These are phyloP conservation scores for Amanita muscaria DNA, from an alignment of 768 basidiomycete species.

Conservation along the genomic window DNA sequence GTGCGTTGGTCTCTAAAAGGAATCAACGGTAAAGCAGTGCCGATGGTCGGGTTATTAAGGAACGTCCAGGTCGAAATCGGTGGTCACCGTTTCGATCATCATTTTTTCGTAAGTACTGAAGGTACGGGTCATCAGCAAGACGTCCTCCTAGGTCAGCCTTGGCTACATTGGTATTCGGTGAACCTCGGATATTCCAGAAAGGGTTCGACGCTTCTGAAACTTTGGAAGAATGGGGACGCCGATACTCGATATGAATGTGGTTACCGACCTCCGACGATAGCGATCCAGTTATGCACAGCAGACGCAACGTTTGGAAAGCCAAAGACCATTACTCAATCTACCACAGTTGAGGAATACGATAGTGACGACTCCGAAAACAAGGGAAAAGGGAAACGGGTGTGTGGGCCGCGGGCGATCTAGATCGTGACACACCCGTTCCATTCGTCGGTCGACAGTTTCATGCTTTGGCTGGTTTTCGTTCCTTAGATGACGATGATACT, in stretches of 20 bases:
- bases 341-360: neutral
- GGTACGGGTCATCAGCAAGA: constrained; percentile 10
- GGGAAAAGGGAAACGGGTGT: constrained; percentile 11
- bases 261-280: no score
- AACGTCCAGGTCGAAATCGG: constrained; percentile 8
- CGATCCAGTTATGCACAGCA: no score
- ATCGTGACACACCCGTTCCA: no score
- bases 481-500: no score
- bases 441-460: no score
- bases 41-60: constrained; percentile 2
- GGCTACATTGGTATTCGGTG: constrained; percentile 16
- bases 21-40: no score
- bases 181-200: constrained; percentile 8
- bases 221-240: constrained; percentile 15
- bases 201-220: constrained; percentile 10
- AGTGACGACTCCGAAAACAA: constrained; percentile 2
- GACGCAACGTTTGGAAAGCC: no score
- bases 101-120: constrained; percentile 11
- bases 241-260: neutral
- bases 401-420: constrained; percentile 7
- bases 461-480: no score
- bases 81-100: constrained; percentile 11
- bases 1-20: no score
- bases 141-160: constrained; percentile 17
- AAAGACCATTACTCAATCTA: neutral